phyloP scores from a whole-genome alignment of 1,284 basidiomycete species.

The Psilocybe mexicana region DNA sequence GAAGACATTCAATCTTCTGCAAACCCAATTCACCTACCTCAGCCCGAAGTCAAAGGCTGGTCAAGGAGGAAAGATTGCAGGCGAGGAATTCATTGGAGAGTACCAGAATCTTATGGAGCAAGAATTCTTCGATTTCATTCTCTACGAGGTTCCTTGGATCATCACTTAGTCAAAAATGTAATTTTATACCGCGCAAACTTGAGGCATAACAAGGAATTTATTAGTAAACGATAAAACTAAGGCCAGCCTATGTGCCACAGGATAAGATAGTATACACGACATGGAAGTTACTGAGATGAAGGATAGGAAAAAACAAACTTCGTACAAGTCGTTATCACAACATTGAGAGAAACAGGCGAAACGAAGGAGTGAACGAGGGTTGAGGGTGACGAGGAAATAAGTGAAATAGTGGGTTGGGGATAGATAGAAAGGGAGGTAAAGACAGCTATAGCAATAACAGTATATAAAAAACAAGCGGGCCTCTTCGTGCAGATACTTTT shows the following conservation, averaged over 20 bases:
- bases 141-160: slow-evolving; percentile 87
- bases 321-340: slow-evolving; percentile 22
- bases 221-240: slow-evolving; percentile 55
- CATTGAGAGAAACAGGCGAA: slow-evolving; percentile 7
- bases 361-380: slow-evolving; percentile 14
- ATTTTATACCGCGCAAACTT: slow-evolving; percentile 12
- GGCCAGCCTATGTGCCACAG: slow-evolving; percentile 50
- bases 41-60: slow-evolving; percentile 60
- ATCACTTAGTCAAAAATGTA: slow-evolving; percentile 40
- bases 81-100: slow-evolving; percentile 77
- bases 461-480: slow-evolving; percentile 22
- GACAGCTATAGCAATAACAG: slow-evolving; percentile 23
- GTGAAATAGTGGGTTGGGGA: slow-evolving; percentile 11
- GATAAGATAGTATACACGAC: slow-evolving; percentile 34
- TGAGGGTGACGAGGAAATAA: slow-evolving; percentile 8
- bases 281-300: slow-evolving; percentile 31
- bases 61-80: slow-evolving; percentile 44
- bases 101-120: slow-evolving; percentile 91
- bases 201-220: slow-evolving; percentile 27
- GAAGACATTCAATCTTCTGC: slow-evolving; percentile 76
- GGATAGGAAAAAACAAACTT: slow-evolving; percentile 25
- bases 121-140: slow-evolving; percentile 91
- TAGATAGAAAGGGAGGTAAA: slow-evolving; percentile 21
- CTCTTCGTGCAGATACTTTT: slow-evolving; percentile 25
- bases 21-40: slow-evolving; percentile 82